phyloP scores from a whole-genome alignment of 192 early-diverging fungal genomes.

The Podila minutissima region DNA sequence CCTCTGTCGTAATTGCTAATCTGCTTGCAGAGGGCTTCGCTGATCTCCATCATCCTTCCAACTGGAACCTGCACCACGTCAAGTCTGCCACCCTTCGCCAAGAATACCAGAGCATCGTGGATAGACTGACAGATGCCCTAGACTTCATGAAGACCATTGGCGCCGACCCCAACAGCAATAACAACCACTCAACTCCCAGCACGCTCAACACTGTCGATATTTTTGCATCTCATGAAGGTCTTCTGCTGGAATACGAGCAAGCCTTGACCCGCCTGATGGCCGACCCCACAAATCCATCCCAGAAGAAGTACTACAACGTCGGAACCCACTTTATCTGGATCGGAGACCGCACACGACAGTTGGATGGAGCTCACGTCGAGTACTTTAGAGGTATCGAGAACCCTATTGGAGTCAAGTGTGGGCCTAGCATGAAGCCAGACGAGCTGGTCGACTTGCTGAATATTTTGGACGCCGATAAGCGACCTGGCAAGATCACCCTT shows the following conservation, averaged over 20 bases:
- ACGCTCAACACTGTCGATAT: conserved; percentile 87
- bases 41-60: conserved; percentile 87
- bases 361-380: conserved; percentile 95
- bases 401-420: conserved; percentile 97
- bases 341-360: conserved; percentile 96
- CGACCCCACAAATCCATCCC: conserved; percentile 54
- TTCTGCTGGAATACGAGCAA: conserved; percentile 94
- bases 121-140: conserved; percentile 85
- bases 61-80: conserved; percentile 93
- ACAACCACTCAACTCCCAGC: conserved; percentile 18
- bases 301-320: conserved; percentile 86
- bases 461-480: conserved; percentile 87
- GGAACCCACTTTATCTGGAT: conserved; percentile 99
- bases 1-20: background rate
- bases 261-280: conserved; percentile 77
- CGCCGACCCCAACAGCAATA: conserved; percentile 65
- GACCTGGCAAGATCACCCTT: conserved; percentile 92
- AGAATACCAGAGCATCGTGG: conserved; percentile 93
- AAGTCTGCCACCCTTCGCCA: conserved; percentile 76
- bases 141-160: conserved; percentile 97
- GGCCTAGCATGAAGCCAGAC: conserved; percentile 88
- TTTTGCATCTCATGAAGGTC: conserved; percentile 96
- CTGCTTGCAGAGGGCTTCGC: conserved; percentile 58
- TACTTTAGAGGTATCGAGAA: conserved; percentile 98
- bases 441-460: conserved; percentile 87